Evolutionary conservation across 768 basidiomycete species (phyloP).

Genomic region (Boletus sp.): DNA sequence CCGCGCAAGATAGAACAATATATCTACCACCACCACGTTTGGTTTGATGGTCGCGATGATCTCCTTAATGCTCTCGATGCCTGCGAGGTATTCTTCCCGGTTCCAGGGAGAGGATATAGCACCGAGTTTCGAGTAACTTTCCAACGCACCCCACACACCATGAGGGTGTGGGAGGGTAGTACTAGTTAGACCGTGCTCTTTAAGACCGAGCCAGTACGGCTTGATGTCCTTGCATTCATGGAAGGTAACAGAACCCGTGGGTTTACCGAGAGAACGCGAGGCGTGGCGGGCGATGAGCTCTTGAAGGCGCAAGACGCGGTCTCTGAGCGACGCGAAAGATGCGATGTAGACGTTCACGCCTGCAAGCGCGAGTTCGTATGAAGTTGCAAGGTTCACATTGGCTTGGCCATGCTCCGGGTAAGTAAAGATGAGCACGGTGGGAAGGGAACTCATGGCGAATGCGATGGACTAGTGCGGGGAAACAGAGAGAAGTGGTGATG

Average conservation of each 20-base stretch:
- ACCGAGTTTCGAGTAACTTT: not conserved
- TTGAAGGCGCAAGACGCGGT: slow-evolving; percentile 6
- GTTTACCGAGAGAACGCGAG: not conserved
- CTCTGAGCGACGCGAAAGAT: slow-evolving; percentile 9
- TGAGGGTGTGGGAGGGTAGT: not conserved
- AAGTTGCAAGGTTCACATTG: slow-evolving; percentile 9
- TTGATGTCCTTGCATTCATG: not conserved
- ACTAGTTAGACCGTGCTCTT: not conserved
- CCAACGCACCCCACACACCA: not conserved
- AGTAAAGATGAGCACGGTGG: slow-evolving; percentile 11
- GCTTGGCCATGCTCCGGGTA: slow-evolving; percentile 6
- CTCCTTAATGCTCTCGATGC: not conserved
- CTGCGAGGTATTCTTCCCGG: slow-evolving; percentile 4
- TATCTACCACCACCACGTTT: not conserved
- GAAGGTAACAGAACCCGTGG: slow-evolving; percentile 2
- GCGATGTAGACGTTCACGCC: slow-evolving; percentile 9
- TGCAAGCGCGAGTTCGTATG: slow-evolving; percentile 15
- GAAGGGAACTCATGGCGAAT: not conserved
- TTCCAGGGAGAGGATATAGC: not conserved
- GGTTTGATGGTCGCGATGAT: slow-evolving; percentile 3
- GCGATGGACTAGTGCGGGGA: not conserved
- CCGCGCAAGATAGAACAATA: not conserved
- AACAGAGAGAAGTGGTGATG: not conserved
- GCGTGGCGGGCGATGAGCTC: not conserved
- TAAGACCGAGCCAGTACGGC: not conserved